A percentile compares a stretch with the other conserved stretches of the same genome.
phyloP scores from a whole-genome alignment of 148 eudicot genomes.

The Rhododendron griersonianum region DNA sequence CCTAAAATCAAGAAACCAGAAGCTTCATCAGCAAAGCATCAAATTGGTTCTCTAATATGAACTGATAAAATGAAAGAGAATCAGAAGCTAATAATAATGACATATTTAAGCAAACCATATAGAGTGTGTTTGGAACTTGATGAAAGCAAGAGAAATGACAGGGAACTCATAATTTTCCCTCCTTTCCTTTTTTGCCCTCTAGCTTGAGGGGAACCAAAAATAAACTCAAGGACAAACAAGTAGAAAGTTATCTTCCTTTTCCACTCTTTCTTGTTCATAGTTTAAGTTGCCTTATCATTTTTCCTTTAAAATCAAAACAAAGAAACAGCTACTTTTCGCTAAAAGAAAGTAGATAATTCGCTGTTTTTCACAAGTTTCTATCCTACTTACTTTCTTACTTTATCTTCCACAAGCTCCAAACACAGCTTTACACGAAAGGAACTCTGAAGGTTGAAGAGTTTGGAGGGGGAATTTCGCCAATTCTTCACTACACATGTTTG shows the following conservation, averaged over 20 bases:
- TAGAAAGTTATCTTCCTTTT: background rate
- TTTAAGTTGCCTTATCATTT: background rate
- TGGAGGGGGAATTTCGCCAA: background rate
- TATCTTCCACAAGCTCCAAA: background rate
- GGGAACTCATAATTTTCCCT: background rate
- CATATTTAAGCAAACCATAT: background rate
- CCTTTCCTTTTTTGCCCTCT: background rate
- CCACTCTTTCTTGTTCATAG: background rate
- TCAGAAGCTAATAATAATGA: background rate
- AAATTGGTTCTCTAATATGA: background rate
- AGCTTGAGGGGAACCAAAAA: background rate
- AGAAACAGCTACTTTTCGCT: background rate
- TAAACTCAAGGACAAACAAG: background rate
- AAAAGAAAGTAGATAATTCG: background rate
- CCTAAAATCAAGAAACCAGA: slow-evolving; percentile 37
- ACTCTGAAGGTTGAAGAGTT: background rate
- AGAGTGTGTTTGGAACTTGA: background rate
- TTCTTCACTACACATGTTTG: background rate
- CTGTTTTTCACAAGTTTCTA: background rate
- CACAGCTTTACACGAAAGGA: background rate
- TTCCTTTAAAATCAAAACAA: background rate
- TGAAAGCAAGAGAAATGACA: background rate
- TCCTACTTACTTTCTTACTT: background rate
- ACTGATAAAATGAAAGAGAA: background rate
- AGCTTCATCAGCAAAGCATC: background rate